Conservation (phyloP, 441 rosid species). For the Pelargonium australe region DNA sequence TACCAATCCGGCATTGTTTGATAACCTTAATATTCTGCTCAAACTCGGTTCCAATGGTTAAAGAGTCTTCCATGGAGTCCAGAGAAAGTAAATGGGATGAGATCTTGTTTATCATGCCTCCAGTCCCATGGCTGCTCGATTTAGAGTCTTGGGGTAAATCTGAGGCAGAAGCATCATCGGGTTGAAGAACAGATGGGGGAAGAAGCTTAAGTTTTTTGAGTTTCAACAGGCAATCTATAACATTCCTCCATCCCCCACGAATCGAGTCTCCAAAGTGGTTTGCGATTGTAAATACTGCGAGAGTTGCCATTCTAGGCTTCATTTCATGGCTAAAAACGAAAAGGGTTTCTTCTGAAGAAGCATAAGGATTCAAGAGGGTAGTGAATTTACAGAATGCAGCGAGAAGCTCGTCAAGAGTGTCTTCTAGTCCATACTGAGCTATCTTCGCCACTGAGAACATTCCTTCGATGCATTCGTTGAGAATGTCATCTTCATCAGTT, state of each 20-base stretch:
- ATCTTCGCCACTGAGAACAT: slow-evolving; percentile 71
- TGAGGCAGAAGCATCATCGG: slow-evolving; percentile 33
- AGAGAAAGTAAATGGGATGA: slow-evolving; percentile 58
- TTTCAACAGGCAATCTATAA: slow-evolving; percentile 73
- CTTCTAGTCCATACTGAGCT: slow-evolving; percentile 68
- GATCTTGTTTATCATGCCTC: slow-evolving; percentile 48
- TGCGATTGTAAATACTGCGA: slow-evolving; percentile 79
- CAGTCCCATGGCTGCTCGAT: slow-evolving; percentile 20
- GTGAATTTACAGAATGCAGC: slow-evolving; percentile 81
- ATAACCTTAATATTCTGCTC: slow-evolving; percentile 78
- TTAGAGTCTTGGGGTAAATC: slow-evolving; percentile 30
- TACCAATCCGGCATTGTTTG: slow-evolving; percentile 67
- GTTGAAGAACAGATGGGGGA: slow-evolving; percentile 63
- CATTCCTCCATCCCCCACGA: slow-evolving; percentile 82
- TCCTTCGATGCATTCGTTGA: slow-evolving; percentile 84
- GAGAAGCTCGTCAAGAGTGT: slow-evolving; percentile 74
- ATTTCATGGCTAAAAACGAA: slow-evolving; percentile 72
- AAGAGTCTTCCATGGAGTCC: slow-evolving; percentile 63
- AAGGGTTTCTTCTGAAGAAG: slow-evolving; percentile 80
- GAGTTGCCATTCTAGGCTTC: slow-evolving; percentile 88
- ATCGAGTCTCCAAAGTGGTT: slow-evolving; percentile 73
- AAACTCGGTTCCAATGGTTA: slow-evolving; percentile 70
- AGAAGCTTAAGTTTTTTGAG: slow-evolving; percentile 76
- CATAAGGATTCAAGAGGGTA: slow-evolving; percentile 72
- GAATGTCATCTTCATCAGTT: slow-evolving; percentile 76